Conservation (phyloP, 2,329 filamentous ascomycete species). For the Diaporthe batatas region DNA sequence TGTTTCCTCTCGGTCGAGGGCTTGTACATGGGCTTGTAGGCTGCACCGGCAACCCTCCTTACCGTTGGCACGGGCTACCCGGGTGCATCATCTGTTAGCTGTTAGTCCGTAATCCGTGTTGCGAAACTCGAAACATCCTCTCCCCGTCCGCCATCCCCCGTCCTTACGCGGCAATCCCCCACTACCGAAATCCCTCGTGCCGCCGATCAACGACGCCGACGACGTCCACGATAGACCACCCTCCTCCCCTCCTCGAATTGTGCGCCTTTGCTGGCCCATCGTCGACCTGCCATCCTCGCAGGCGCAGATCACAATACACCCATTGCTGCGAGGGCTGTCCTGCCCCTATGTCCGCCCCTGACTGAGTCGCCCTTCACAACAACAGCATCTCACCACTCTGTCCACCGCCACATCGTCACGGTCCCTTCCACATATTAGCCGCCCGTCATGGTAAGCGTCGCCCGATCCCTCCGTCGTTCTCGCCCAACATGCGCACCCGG, state of each 20-base stretch:
- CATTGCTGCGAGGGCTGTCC: conserved; percentile 30
- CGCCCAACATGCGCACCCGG: not conserved
- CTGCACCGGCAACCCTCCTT: conserved; percentile 15
- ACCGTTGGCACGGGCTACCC: conserved; percentile 19
- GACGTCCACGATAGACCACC: conserved; percentile 10
- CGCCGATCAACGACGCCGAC: conserved; percentile 30
- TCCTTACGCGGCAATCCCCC: conserved; percentile 23
- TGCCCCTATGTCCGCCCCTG: conserved; percentile 32
- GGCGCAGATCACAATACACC: conserved; percentile 28
- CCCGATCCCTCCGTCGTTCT: conserved; percentile 1
- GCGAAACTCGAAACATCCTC: conserved; percentile 37
- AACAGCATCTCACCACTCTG: conserved; percentile 23
- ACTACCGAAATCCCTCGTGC: conserved; percentile 24
- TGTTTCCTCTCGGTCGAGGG: conserved; percentile 31
- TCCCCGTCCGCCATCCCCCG: conserved; percentile 12
- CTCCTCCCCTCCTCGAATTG: not conserved
- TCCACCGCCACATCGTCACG: conserved; percentile 20
- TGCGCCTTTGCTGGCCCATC: conserved; percentile 27
- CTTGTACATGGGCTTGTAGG: not conserved
- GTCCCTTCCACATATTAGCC: conserved; percentile 15
- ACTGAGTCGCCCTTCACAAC: conserved; percentile 31
- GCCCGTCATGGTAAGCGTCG: conserved; percentile 41
- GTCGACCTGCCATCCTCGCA: conserved; percentile 25
- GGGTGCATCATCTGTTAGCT: conserved; percentile 8
- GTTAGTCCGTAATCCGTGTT: conserved; percentile 1